Conservation (phyloP, 2,329 filamentous ascomycete genomes). For the Talaromyces verruculosus region DNA sequence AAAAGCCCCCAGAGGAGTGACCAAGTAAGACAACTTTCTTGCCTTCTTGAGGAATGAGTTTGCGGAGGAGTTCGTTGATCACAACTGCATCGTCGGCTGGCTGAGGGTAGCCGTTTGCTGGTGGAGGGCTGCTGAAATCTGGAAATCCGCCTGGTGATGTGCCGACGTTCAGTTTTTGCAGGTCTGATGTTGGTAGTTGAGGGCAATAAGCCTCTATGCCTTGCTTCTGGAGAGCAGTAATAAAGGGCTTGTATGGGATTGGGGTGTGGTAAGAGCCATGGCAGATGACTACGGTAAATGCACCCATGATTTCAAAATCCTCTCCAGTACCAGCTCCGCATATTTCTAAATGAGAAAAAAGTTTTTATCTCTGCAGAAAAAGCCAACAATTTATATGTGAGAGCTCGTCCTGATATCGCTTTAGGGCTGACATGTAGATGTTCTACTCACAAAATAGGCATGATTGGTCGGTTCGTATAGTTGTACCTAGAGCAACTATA, state of each 20-base stretch:
- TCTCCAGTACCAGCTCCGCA: too few species aligned
- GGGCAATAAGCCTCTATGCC: slow-evolving; percentile 37
- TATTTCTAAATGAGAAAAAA: too few species aligned
- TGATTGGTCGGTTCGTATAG: background rate
- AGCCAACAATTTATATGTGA: background rate
- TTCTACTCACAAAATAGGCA: background rate
- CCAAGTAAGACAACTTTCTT: slow-evolving; percentile 34
- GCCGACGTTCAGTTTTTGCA: slow-evolving; percentile 61
- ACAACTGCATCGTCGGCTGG: slow-evolving; percentile 21
- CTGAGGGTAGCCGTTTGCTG: slow-evolving; percentile 32
- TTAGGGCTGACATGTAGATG: background rate
- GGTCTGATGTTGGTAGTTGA: slow-evolving; percentile 36
- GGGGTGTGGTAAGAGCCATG: slow-evolving; percentile 33
- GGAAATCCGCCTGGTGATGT: slow-evolving; percentile 26
- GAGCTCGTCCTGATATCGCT: background rate
- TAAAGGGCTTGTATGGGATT: slow-evolving; percentile 32
- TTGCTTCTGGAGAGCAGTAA: slow-evolving; percentile 24
- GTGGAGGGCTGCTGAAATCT: slow-evolving; percentile 27
- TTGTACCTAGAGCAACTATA: background rate
- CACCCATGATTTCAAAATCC: background rate
- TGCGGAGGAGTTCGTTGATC: background rate
- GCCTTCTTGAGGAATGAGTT: slow-evolving; percentile 10
- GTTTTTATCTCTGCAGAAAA: background rate
- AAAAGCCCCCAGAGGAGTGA: slow-evolving; percentile 38
- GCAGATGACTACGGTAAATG: slow-evolving; percentile 13